Base-by-base conservation (phyloP, 169 alveolate species). In the Plasmodium chabaudi region DNA sequence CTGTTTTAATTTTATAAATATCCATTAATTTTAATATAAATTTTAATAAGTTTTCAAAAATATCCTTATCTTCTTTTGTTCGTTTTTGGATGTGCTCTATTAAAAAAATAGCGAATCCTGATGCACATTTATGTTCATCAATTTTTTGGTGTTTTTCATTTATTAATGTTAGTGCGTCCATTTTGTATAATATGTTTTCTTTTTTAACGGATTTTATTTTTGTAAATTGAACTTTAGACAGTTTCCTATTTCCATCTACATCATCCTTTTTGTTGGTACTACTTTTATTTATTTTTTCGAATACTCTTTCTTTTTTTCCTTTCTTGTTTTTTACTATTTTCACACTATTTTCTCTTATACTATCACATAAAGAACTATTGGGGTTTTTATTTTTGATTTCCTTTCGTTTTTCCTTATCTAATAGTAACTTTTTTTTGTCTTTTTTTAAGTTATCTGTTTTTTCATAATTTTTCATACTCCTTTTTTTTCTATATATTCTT, bases 81-180 rank as follows among this genome's bases (percentile, higher is more conserved):
- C 9, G 65, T 34, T 79, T 79, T 68, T 79, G 89, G 9, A 79
- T 79, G 19, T 79, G 60, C 55, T 79, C 77, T 39, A 79, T 65
- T 64, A 79, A 21, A 70, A 65, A 79, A 23, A 67, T 65, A 0
- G 56, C 89, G 10, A 79, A 79, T 67, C 89, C 89, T 34, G 89
- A 79, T 34, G 89, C 89, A 79, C 89, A 79, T 53, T 70, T 79
- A 47, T 79, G 21, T 34, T 79, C 89, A 79, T 79, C 89, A 65
- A 79, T 39, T 17, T 13, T 61, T 27, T 79, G 5, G 17, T 55
- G 56, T 53, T 79, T 65, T 55, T 79, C 68, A 55, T 55, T 39
- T 47, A 60, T 15, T 23, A 55, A 17, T 67, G 55, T 68, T 79
- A 79, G 5, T 39, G 65, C 55, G 5, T 79, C 61, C 42, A 15